Evolutionary conservation across 2,329 filamentous ascomycete species (phyloP).

Genomic region (Apiospora aurea): DNA sequence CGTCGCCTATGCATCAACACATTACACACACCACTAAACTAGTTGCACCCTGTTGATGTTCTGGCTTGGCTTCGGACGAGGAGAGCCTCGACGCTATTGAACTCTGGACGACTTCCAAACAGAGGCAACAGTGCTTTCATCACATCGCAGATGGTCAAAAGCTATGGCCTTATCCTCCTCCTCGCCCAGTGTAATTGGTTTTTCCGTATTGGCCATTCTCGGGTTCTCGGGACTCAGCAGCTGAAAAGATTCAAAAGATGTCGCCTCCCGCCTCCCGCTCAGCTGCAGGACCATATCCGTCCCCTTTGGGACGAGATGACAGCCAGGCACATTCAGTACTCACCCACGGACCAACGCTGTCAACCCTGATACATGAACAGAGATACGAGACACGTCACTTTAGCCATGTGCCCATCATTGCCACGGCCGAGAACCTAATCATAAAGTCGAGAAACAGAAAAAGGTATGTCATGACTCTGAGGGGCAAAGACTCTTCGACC

Average conservation of each 20-base stretch:
- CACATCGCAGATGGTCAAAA: neutral
- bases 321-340: neutral
- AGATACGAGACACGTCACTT: constrained; percentile 14
- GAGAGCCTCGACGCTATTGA: constrained; percentile 16
- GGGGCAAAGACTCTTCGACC: constrained; percentile 9
- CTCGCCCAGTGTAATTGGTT: neutral
- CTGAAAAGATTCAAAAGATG: neutral
- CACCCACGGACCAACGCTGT: neutral
- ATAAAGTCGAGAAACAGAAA: constrained; percentile 21
- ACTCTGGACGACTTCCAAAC: constrained; percentile 11
- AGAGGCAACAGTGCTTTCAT: constrained; percentile 9
- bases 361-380: constrained; percentile 6
- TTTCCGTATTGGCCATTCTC: neutral
- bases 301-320: neutral
- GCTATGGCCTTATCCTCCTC: neutral
- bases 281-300: neutral
- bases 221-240: neutral
- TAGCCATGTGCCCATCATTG: constrained; percentile 20
- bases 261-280: constrained; percentile 1
- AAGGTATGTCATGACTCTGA: constrained; percentile 16
- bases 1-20: constrained; percentile 14
- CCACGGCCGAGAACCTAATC: constrained; percentile 17
- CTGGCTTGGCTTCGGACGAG: constrained; percentile 8
- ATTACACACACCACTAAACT: constrained; percentile 16
- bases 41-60: constrained; percentile 17